Base-by-base conservation (phyloP, 441 rosid species). In the Metrosideros polymorpha region DNA sequence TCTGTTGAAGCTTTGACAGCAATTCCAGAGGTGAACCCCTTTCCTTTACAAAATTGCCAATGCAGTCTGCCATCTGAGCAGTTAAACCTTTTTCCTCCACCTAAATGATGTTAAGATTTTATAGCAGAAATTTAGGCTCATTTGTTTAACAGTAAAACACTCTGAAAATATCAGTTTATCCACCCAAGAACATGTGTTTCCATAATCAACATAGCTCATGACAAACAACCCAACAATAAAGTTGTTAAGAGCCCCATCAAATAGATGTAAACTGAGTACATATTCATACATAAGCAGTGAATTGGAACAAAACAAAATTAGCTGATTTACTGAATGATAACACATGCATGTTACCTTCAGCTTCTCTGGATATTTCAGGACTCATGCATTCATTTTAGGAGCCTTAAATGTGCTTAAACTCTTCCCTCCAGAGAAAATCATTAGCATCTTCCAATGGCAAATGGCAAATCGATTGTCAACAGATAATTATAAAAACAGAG, bases 61-160 rank as follows among this genome's bases (percentile, higher is more conserved):
- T 96, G 91, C n/a, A 91, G 85, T 95, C 97, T 56, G 99, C 99
- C 12, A 92, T 89, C 92, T 93, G 98, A 79, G 86, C 84, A 76
- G 91, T 91, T 82, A 96, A 90, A 9, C 99, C 99, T 85, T 96
- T 97, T 91, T 95, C 98, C 83, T 98, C 99, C 88, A 96, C 95
- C 98, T 95, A 71, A 87, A 55, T 47, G n/a, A 75, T 85, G 84
- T 59, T 49, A 54, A 43, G 82, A 86, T 22, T 61, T 45, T 82
- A 76, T 30, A 86, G 42, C 49, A 83, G 63, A 45, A 51, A 32
- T n/a, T 18, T 82, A 45, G 57, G n/a, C 63, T 49, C 84, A 82
- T 85, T 43, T 51, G 39, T 71, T 75, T 82, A 76, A 86, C 52
- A 79, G 84, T 43, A 49, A 59, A 43, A 84, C 85, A 51, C 13